A percentile compares a stretch with the other conserved stretches of the same genome.
Evolutionary conservation across 2,329 filamentous ascomycete species (phyloP).

Genomic region (Cladosporium sphaerospermum): DNA sequence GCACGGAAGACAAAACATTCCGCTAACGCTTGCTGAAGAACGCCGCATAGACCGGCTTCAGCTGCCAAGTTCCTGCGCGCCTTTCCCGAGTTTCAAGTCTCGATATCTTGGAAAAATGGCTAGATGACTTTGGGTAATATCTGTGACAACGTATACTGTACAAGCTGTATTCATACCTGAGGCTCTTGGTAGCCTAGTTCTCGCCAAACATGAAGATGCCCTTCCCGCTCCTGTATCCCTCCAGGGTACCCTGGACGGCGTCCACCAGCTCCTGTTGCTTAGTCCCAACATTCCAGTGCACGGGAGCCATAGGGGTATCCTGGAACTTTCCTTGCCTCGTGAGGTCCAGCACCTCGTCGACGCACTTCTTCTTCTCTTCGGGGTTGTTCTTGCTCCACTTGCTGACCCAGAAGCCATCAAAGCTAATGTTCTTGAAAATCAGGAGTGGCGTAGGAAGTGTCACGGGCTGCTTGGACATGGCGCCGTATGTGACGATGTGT

Average conservation of each 20-base stretch:
- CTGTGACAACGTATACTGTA: not conserved
- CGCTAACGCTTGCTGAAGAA: not conserved
- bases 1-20: not conserved
- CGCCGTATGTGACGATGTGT: slow-evolving; percentile 87
- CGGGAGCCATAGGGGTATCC: slow-evolving; percentile 74
- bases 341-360: slow-evolving; percentile 76
- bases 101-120: not conserved
- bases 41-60: not conserved
- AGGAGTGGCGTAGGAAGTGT: slow-evolving; percentile 73
- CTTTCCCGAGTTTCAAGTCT: not conserved
- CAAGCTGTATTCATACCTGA: not conserved
- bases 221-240: slow-evolving; percentile 82
- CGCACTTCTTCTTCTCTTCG: slow-evolving; percentile 67
- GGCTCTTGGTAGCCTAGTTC: slow-evolving; percentile 26
- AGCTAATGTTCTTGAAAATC: slow-evolving; percentile 88
- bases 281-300: slow-evolving; percentile 79
- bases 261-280: slow-evolving; percentile 60
- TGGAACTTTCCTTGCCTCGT: slow-evolving; percentile 70
- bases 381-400: slow-evolving; percentile 75
- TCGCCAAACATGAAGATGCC: slow-evolving; percentile 77
- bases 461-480: slow-evolving; percentile 86
- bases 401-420: slow-evolving; percentile 93
- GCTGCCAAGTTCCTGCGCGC: too few relatives aligned
- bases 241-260: slow-evolving; percentile 75
- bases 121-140: not conserved